Base-by-base conservation (phyloP, 371 early-diverging fungal genomes). In the Mortierella sp. region DNA sequence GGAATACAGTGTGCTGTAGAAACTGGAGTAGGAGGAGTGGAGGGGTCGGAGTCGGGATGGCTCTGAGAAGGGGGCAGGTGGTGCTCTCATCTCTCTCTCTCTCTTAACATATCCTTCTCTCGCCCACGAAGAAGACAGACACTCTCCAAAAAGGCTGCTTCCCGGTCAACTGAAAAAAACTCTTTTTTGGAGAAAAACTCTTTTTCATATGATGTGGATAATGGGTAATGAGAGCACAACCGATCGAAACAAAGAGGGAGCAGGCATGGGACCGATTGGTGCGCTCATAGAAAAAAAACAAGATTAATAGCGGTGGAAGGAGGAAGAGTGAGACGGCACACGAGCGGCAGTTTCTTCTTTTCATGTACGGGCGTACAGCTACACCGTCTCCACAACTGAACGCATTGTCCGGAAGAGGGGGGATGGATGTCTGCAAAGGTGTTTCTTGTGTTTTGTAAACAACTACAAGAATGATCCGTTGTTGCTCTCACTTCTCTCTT, bases 41-140 rank as follows among this genome's bases (percentile, higher is more conserved):
- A 55, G 58, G 58, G 58, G 58, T 58, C 58, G 34, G 58, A 58
- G 58, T 58, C 55, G 9, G 34, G 37, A 58, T 58, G 19, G 58
- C 34, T 58, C 58, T 31, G 19, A 47, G 34, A n/a, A n/a, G n/a
- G n/a, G n/a, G n/a, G n/a, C n/a, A n/a, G 58, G 16, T 34, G 34
- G 34, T 58, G 58, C 58, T 58, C 58, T 58, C 58, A 58, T 34
- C 34, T 34, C 29, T 34, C 19, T 34, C 22, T 47, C 22, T 45
- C 45, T 45, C 13, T 45, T 14, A 10, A n/a, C n/a, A n/a, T n/a
- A n/a, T n/a, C n/a, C n/a, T 19, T 45, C 16, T 45, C 13, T 55
- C 34, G 58, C 58, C 34, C 19, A 34, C 58, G n/a, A n/a, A n/a
- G n/a, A n/a, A n/a, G n/a, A n/a, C n/a, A 29, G 31, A 13, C 58